These are phyloP conservation scores for Saksenaea oblongispora DNA, from an alignment of 371 early-diverging fungal species.

Conservation along the genomic window DNA sequence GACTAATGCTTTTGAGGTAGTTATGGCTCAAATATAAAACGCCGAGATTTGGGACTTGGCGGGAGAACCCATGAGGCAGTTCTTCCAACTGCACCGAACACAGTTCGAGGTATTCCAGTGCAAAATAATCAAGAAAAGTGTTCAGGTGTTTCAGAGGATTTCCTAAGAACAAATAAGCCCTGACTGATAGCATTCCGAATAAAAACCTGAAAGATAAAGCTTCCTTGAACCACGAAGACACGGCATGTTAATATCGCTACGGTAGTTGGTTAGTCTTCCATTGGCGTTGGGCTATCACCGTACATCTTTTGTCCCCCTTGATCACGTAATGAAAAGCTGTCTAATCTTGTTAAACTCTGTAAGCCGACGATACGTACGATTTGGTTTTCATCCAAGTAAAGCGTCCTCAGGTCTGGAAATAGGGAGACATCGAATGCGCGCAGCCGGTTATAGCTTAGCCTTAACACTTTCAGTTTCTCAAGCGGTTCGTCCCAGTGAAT, in stretches of 20 bases:
- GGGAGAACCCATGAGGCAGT: constrained; percentile 47
- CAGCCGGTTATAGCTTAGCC: constrained; percentile 51
- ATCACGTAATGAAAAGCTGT: constrained; percentile 55
- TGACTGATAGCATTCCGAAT: not conserved
- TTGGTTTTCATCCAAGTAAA: constrained; percentile 59
- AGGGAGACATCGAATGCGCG: constrained; percentile 42
- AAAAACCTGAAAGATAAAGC: constrained; percentile 51
- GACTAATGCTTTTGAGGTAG: constrained; percentile 45
- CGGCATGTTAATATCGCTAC: constrained; percentile 46
- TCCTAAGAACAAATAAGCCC: constrained; percentile 14
- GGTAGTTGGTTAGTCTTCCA: not conserved
- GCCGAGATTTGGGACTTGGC: constrained; percentile 51
- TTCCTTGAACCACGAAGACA: constrained; percentile 52
- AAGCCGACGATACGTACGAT: constrained; percentile 47
- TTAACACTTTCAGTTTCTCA: constrained; percentile 39
- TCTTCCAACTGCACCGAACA: constrained; percentile 49
- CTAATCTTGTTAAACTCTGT: constrained; percentile 35
- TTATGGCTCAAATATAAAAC: constrained; percentile 54
- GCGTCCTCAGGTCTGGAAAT: constrained; percentile 51
- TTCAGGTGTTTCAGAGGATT: constrained; percentile 39
- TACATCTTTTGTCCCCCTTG: constrained; percentile 52
- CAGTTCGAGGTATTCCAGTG: constrained; percentile 55
- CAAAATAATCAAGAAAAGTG: constrained; percentile 45
- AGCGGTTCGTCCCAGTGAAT: constrained; percentile 41
- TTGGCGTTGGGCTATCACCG: not conserved